phyloP scores from a whole-genome alignment of 2,329 filamentous ascomycete species.

The Orbilia javanica region DNA sequence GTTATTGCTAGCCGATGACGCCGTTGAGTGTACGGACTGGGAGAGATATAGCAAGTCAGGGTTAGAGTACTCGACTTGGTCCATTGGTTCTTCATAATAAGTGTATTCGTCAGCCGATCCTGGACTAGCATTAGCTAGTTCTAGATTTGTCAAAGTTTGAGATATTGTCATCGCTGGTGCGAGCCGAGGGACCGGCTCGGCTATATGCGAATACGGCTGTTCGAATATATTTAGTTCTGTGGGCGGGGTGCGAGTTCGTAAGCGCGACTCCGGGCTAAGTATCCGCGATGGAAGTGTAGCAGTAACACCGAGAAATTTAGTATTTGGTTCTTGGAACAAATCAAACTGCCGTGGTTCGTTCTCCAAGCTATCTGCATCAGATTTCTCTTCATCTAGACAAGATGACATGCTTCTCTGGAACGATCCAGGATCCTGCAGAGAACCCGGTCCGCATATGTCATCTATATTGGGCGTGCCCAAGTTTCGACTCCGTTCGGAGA shows the following conservation, averaged over 20 bases:
- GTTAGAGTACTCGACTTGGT: slow-evolving; percentile 41
- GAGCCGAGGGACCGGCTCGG: slow-evolving; percentile 34
- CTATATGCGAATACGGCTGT: slow-evolving; percentile 5
- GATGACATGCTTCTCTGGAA: neutral
- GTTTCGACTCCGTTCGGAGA: slow-evolving; percentile 4
- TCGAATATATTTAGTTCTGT: neutral
- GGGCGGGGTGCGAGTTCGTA: neutral
- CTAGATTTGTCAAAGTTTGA: slow-evolving; percentile 46
- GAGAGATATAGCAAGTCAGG: slow-evolving; percentile 49
- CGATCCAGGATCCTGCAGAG: neutral
- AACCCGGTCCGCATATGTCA: neutral
- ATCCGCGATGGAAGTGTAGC: neutral
- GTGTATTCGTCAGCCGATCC: slow-evolving; percentile 32
- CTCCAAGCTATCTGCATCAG: slow-evolving; percentile 46
- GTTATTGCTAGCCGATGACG: slow-evolving; percentile 5
- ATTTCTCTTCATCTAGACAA: neutral
- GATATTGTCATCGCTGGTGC: slow-evolving; percentile 34
- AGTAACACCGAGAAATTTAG: slow-evolving; percentile 44
- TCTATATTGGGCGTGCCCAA: neutral
- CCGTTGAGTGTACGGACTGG: slow-evolving; percentile 17
- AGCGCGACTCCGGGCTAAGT: neutral
- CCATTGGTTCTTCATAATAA: slow-evolving; percentile 24
- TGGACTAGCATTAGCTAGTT: slow-evolving; percentile 10
- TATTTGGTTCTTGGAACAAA: slow-evolving; percentile 52
- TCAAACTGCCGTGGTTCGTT: slow-evolving; percentile 45